Evolutionary conservation across 2,329 filamentous ascomycete genomes (phyloP).

Genomic region (Fusarium citri): DNA sequence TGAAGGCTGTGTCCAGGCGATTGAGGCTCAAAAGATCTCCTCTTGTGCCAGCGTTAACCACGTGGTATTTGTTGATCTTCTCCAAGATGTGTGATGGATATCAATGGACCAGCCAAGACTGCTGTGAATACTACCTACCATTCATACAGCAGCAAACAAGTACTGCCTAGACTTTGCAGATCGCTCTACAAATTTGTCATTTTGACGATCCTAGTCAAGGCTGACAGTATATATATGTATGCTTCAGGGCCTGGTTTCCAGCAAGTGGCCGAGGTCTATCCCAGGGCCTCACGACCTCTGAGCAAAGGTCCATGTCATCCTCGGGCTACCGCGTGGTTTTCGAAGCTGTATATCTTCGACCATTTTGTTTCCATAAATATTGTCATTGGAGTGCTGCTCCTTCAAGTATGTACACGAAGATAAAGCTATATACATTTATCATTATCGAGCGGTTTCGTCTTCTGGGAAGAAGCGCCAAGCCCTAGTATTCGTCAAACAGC

Average conservation of each 20-base stretch:
- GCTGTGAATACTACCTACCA: neutral
- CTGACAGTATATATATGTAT: neutral
- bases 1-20: neutral
- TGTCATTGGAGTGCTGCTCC: neutral
- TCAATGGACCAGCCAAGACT: neutral
- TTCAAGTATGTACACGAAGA: conserved; percentile 34
- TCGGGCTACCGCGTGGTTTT: neutral
- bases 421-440: conserved; percentile 4
- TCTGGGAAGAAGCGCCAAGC: neutral
- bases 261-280: neutral
- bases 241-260: neutral
- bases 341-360: neutral
- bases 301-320: neutral
- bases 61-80: neutral
- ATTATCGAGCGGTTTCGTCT: neutral
- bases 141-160: neutral
- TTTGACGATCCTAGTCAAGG: neutral
- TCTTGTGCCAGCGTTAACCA: neutral
- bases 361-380: neutral
- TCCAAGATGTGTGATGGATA: neutral
- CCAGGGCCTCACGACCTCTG: neutral
- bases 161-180: neutral
- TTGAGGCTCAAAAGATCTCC: neutral
- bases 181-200: neutral
- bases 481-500: conserved; percentile 10